Base-by-base conservation (phyloP, 2,329 filamentous ascomycete species). In the Pseudopithomyces maydicus region DNA sequence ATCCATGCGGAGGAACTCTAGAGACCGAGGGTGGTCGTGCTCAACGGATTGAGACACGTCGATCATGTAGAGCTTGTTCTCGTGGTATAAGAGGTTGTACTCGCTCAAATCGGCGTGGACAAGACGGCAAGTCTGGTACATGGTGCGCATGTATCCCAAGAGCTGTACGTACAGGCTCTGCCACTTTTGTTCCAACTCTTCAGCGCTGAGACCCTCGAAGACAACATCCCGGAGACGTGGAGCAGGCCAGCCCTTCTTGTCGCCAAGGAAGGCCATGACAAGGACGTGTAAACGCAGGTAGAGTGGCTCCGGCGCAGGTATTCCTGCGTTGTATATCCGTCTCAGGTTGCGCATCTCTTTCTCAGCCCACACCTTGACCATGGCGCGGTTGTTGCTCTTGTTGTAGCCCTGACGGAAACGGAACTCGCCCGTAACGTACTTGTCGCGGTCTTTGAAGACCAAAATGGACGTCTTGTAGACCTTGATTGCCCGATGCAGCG, bases 301-400 rank as follows among this genome's bases (percentile, higher is more conserved):
- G 58, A 98, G 82, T 2, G 95, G 93, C 72, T 97, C 91, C 0
- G 95, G 95, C 65, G 90, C 96, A 6, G 92, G 90, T 53, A 99
- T 97, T 7, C 90, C 91, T 7, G 93, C 90, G 6, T 86, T 81
- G 75, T 96, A 82, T 60, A 99, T 89, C 54, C 95, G 85, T 65
- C 92, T 88, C 70, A 99, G 78, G 77, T 99, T 99, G 41, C 95
- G 87, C 80, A 96, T 96, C 79, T 99, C 95, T 79, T 99, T 99
- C 79, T 99, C 94, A 0, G 96, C 96, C 95, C 95, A 99, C 22
- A 97, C 83, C 77, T 97, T 96, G 65, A 99, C 94, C 94, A 98
- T 98, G 65, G 94, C 92, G 47, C 93, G 87, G 79, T 92, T 97
- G 78, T 92, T 96, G 64, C 90, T 90, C 81, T 97, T 98, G 79